Evolutionary conservation across 2,329 filamentous ascomycete species (phyloP).

Genomic region (Periconia sp.): DNA sequence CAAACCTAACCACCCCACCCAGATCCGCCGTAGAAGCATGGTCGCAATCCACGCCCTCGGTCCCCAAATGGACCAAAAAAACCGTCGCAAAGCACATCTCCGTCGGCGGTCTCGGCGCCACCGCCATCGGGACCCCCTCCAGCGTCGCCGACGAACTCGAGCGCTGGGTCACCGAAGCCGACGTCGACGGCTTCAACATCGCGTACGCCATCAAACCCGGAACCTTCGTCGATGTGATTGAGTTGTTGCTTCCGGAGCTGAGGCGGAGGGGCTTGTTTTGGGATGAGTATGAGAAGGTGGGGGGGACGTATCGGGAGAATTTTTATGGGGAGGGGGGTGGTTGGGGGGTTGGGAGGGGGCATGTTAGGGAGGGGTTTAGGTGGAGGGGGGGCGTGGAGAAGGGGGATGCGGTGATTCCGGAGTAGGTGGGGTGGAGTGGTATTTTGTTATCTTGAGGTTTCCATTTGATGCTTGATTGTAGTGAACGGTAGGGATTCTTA

Average conservation of each 20-base stretch:
- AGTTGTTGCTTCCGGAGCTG: constrained; percentile 42
- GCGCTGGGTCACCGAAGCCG: constrained; percentile 48
- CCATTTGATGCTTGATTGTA: too few relatives aligned
- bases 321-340: not conserved
- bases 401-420: too few relatives aligned
- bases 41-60: not conserved
- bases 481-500: too few relatives aligned
- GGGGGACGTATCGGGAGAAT: not conserved
- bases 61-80: constrained; percentile 31
- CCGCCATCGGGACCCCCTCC: constrained; percentile 27
- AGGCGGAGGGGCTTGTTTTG: constrained; percentile 36
- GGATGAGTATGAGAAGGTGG: constrained; percentile 6
- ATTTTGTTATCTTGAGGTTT: too few relatives aligned
- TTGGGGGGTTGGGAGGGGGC: too few relatives aligned
- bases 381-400: not conserved
- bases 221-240: constrained; percentile 42
- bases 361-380: not conserved
- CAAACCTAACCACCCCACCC: not conserved
- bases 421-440: too few relatives aligned
- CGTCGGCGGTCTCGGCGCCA: constrained; percentile 64
- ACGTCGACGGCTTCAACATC: constrained; percentile 41
- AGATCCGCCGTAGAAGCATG: not conserved
- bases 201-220: constrained; percentile 49
- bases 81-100: constrained; percentile 33
- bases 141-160: constrained; percentile 52